Evolutionary conservation across 2,329 filamentous ascomycete species (phyloP).

Genomic region (Nothophaeocryptopus gaeumannii): DNA sequence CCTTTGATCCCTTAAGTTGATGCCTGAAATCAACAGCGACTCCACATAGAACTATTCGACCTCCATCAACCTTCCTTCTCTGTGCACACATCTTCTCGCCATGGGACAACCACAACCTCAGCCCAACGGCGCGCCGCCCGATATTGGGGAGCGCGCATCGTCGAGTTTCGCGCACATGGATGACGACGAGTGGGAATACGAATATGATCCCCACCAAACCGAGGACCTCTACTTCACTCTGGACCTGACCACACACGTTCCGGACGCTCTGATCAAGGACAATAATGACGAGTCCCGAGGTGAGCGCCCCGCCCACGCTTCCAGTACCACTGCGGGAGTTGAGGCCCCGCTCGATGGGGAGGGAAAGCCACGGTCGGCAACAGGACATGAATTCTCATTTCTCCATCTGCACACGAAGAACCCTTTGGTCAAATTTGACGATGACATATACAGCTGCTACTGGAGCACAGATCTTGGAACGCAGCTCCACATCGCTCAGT

Average conservation of each 20-base stretch:
- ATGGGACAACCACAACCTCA: constrained; percentile 13
- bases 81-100: background rate
- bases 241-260: constrained; percentile 51
- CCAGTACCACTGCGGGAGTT: too few species aligned
- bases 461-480: constrained; percentile 86
- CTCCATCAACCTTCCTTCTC: too few species aligned
- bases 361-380: too few species aligned
- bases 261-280: constrained; percentile 22
- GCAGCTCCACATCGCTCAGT: constrained; percentile 59
- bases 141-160: background rate
- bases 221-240: constrained; percentile 60
- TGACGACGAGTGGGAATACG: constrained; percentile 60
- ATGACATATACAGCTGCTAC: constrained; percentile 71
- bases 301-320: too few species aligned
- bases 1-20: too few species aligned
- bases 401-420: constrained; percentile 74
- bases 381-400: constrained; percentile 37
- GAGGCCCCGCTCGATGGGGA: too few species aligned
- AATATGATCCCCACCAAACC: constrained; percentile 57
- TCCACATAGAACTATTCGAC: too few species aligned
- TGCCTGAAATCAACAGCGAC: too few species aligned
- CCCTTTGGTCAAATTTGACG: constrained; percentile 76
- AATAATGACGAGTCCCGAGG: too few species aligned
- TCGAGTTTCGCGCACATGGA: constrained; percentile 14
- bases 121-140: background rate